Conservation (phyloP, 1,284 basidiomycete species). For the Marasmius tenuissimus region DNA sequence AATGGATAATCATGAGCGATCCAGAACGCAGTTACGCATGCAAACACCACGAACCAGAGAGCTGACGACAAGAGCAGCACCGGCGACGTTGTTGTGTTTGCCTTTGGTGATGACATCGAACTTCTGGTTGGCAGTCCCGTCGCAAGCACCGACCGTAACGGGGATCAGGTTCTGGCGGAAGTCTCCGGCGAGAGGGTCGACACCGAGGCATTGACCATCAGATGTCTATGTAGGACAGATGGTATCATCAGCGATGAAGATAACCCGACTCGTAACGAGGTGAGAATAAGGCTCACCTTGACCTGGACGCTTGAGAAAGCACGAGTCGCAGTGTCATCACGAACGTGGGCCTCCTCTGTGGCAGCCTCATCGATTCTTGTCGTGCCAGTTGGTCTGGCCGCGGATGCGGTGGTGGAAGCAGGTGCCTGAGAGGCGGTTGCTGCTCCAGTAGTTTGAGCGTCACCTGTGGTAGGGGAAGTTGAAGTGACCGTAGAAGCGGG, state of each 20-base stretch:
- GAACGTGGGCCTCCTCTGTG: conserved; percentile 10
- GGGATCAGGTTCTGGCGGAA: conserved; percentile 19
- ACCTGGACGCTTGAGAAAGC: conserved; percentile 18
- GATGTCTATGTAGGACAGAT: conserved; percentile 11
- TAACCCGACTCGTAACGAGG: neutral
- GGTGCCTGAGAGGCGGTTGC: neutral
- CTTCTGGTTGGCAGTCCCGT: conserved; percentile 16
- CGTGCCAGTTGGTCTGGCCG: neutral
- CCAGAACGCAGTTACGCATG: neutral
- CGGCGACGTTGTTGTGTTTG: conserved; percentile 11
- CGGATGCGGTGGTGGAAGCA: neutral
- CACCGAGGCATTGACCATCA: conserved; percentile 19
- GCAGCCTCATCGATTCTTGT: neutral
- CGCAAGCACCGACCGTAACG: conserved; percentile 12
- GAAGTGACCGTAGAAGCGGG: neutral
- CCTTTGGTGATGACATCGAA: conserved; percentile 19
- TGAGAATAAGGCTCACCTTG: conserved; percentile 8
- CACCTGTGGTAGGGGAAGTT: neutral
- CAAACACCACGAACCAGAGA: conserved; percentile 8
- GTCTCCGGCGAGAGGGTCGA: conserved; percentile 15
- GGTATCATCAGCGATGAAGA: neutral
- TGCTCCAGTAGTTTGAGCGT: neutral
- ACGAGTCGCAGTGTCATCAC: conserved; percentile 22
- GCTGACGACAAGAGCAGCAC: conserved; percentile 14
- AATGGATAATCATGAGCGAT: neutral